These are phyloP conservation scores for Metschnikowia bowlesiae DNA, from an alignment of 805 yeast genomes.

Conservation along the genomic window DNA sequence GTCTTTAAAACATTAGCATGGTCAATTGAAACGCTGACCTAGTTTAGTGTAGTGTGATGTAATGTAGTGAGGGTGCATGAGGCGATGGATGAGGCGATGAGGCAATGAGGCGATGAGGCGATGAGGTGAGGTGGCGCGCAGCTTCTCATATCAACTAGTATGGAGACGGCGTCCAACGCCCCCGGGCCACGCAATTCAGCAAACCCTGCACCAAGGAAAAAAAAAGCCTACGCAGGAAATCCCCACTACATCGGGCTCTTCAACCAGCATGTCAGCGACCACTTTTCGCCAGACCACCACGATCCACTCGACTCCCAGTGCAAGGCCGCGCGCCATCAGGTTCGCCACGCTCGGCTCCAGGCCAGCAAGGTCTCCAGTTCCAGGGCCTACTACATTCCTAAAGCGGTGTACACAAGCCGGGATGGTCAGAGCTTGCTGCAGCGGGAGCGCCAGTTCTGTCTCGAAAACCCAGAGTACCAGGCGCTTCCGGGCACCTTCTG, in stretches of 20 bases:
- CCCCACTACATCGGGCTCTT: slow-evolving; percentile 1
- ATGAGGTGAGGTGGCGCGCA: no score
- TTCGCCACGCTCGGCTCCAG: background rate
- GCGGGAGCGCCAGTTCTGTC: background rate
- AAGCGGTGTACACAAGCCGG: background rate
- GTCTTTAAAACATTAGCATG: no score
- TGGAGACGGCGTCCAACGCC: no score
- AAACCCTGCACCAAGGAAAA: background rate
- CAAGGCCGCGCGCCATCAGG: background rate
- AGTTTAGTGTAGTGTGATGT: no score
- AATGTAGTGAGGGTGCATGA: no score
- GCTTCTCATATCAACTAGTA: no score
- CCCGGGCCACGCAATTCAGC: background rate
- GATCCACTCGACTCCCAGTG: background rate
- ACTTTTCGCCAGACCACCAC: slow-evolving; percentile 9
- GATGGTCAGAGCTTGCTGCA: background rate
- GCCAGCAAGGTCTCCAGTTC: slow-evolving; percentile 11
- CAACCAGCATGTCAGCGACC: slow-evolving; percentile 8
- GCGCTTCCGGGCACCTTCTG: slow-evolving; percentile 36
- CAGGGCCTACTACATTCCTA: slow-evolving; percentile 9
- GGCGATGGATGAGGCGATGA: no score
- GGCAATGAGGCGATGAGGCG: no score
- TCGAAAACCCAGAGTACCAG: background rate
- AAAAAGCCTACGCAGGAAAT: background rate
- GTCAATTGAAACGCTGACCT: no score